Percentiles rank a stretch among this genome's conserved stretches.
Evolutionary conservation across 169 alveolate genomes (phyloP).

Genomic region (Cryptosporidium viatorum): DNA sequence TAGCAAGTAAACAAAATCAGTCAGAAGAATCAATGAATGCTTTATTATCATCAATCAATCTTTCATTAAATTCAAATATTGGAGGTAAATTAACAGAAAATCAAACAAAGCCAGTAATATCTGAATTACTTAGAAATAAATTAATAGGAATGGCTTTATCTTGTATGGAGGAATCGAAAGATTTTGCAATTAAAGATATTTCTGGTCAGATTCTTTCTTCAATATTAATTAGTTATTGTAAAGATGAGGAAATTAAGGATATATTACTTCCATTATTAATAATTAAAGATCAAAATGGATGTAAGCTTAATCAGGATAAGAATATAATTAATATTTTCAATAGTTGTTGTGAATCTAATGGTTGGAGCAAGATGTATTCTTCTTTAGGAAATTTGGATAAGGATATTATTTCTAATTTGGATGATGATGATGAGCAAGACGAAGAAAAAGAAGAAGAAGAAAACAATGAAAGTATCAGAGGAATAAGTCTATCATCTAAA

Average conservation of each 20-base stretch:
- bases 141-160: constrained; percentile 34
- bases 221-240: constrained; percentile 2
- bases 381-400: background rate
- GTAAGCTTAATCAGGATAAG: background rate
- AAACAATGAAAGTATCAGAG: background rate
- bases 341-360: constrained; percentile 4
- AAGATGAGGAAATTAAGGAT: constrained; percentile 29
- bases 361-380: constrained; percentile 7
- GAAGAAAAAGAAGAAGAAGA: too few relatives aligned
- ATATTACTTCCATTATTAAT: constrained; percentile 2
- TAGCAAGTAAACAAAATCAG: constrained; percentile 70
- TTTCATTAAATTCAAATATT: background rate
- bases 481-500: too few relatives aligned
- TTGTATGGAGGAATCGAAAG: background rate
- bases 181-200: background rate
- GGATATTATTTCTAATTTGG: background rate
- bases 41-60: constrained; percentile 79
- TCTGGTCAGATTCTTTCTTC: constrained; percentile 6
- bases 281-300: background rate
- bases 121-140: constrained; percentile 18
- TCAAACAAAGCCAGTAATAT: background rate
- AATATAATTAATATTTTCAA: background rate
- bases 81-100: background rate
- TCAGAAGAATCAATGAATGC: constrained; percentile 92
- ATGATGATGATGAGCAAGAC: background rate